These are phyloP conservation scores for Irpex rosettiformis DNA, from an alignment of 1,284 basidiomycete species.

Conservation along the genomic window DNA sequence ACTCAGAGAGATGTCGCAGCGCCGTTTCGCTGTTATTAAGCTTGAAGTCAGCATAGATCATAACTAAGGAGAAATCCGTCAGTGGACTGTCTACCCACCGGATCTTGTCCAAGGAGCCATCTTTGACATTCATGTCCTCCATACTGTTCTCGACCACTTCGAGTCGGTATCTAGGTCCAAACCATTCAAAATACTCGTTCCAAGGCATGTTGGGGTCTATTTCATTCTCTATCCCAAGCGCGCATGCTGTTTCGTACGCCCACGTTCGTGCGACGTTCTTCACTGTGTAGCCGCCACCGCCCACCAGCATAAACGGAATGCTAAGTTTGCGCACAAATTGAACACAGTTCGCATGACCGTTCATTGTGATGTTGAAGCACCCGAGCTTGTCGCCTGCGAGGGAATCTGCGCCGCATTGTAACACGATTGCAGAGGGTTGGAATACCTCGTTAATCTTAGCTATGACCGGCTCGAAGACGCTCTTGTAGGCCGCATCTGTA, in stretches of 20 bases:
- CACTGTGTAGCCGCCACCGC: constrained; percentile 95
- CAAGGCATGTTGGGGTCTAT: constrained; percentile 87
- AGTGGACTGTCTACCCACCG: constrained; percentile 45
- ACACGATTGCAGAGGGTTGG: constrained; percentile 84
- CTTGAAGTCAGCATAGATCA: neutral
- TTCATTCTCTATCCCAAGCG: constrained; percentile 76
- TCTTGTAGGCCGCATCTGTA: constrained; percentile 78
- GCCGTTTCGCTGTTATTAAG: constrained; percentile 52
- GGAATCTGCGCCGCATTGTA: constrained; percentile 97
- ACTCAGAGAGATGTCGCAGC: constrained; percentile 73
- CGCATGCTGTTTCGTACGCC: constrained; percentile 96
- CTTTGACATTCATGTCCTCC: constrained; percentile 88
- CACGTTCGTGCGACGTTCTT: constrained; percentile 95
- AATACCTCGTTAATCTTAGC: constrained; percentile 88
- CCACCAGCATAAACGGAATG: constrained; percentile 88
- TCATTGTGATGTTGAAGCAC: constrained; percentile 94
- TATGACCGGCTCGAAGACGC: constrained; percentile 89
- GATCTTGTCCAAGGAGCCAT: constrained; percentile 79
- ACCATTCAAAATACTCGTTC: constrained; percentile 98
- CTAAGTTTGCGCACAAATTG: constrained; percentile 83
- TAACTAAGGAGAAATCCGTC: neutral
- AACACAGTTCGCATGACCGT: constrained; percentile 91
- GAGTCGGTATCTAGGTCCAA: constrained; percentile 92
- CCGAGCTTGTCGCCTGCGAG: constrained; percentile 95
- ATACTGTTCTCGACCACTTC: constrained; percentile 92